Evolutionary conservation across 192 early-diverging fungal genomes (phyloP).

Genomic region (Mortierella hygrophila): DNA sequence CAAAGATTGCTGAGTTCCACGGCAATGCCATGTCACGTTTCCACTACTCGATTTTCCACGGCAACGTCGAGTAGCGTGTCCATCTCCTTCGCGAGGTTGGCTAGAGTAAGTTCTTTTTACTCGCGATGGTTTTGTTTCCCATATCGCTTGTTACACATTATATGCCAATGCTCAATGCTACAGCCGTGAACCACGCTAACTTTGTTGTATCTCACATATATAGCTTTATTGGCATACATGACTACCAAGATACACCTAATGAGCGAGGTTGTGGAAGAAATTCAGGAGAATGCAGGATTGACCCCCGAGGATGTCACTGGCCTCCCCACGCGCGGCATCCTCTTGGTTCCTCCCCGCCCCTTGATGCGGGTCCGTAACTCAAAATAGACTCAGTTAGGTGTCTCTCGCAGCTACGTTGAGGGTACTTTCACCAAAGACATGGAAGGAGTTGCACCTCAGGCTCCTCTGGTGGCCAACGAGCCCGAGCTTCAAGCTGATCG

Average conservation of each 20-base stretch:
- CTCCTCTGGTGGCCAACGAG: constrained; percentile 69
- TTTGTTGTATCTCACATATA: background rate
- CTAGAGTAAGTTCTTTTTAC: constrained; percentile 70
- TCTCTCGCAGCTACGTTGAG: constrained; percentile 90
- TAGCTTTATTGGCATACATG: constrained; percentile 92
- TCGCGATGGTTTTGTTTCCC: too few species aligned
- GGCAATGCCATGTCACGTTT: constrained; percentile 91
- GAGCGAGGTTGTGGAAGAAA: constrained; percentile 84
- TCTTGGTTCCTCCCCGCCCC: constrained; percentile 80
- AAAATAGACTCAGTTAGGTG: constrained; percentile 94
- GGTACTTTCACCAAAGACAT: constrained; percentile 72
- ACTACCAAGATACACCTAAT: constrained; percentile 93
- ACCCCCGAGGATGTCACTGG: constrained; percentile 71
- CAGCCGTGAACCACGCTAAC: background rate
- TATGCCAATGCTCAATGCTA: background rate
- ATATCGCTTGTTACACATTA: background rate
- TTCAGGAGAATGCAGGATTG: constrained; percentile 80
- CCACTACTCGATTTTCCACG: constrained; percentile 93
- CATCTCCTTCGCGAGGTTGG: constrained; percentile 87
- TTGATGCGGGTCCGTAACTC: constrained; percentile 78
- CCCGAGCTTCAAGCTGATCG: constrained; percentile 72
- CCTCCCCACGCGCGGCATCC: constrained; percentile 54
- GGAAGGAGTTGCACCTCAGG: constrained; percentile 59
- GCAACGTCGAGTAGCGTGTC: constrained; percentile 94
- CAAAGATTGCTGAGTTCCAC: constrained; percentile 91